Base-by-base conservation (phyloP, 352 stramenopile species). In the Phytophthora palmivora region DNA sequence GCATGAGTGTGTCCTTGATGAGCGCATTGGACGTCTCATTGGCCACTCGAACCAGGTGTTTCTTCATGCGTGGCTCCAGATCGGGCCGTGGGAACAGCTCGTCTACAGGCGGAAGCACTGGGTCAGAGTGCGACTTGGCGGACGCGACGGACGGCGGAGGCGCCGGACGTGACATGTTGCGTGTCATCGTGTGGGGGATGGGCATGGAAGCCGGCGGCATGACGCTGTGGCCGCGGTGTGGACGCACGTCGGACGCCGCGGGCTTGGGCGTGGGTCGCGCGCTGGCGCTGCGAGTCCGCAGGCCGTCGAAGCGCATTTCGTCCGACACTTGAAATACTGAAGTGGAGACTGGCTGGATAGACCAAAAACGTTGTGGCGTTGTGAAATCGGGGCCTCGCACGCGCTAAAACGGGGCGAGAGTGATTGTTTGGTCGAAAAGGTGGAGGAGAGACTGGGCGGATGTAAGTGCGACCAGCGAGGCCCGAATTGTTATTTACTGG, bases 1-100 rank as follows among this genome's bases (percentile, higher is more conserved):
- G 74, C 48, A 76, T 73, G 30, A 91, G 63, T 39, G 84, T 90
- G 58, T 94, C 82, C 34, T 76, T 70, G 42, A 92, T 91, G 21
- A 94, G 68, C 56, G 87, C 78, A 51, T 91, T 94, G 48, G 80
- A 83, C n/a, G 84, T 94, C 71, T 89, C 82, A 55, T 94, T 91
- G 11, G 82, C 84, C 36, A 92, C 79, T 7, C 79, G 76, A 46
- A 94, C 81, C 44, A 94, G 76, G 51, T 89, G 86, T 42, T 88
- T 89, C 58, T 84, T 87, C 76, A 88, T 92, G 33, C 79, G 79
- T 55, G 79, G 74, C 57, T 90, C 78, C 6, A 94, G 70, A 28
- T 89, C 78, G 1, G 79, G 71, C 11, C 76, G 79, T 21, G 79
- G 53, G 57, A 92, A 88, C n/a, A 80, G 69, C 42, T 88, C 76